A percentile compares a stretch with the other conserved stretches of the same genome.
phyloP scores from a whole-genome alignment of 2,329 filamentous ascomycete genomes.

The Pseudocercospora cruenta region DNA sequence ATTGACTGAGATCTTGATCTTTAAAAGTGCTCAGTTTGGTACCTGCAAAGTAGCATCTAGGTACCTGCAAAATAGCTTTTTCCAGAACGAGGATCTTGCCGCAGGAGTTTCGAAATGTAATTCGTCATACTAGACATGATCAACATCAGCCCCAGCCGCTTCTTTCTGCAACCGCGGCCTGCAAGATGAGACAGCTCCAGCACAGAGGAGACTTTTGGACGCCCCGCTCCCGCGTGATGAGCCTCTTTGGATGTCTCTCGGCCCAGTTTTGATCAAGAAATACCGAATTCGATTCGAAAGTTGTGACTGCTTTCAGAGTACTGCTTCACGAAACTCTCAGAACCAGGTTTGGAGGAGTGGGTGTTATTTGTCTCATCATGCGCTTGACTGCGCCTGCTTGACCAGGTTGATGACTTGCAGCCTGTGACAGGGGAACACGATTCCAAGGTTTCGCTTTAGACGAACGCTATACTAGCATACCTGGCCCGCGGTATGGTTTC shows the following conservation, averaged over 20 bases:
- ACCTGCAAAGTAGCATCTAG: no score
- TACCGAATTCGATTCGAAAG: not conserved
- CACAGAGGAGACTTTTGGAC: not conserved
- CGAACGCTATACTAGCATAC: slow-evolving; percentile 1
- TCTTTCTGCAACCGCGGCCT: not conserved
- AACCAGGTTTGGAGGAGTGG: not conserved
- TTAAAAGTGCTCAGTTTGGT: no score
- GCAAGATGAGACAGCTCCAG: not conserved
- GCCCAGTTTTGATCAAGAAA: not conserved
- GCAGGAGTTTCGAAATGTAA: not conserved
- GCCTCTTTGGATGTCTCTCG: not conserved
- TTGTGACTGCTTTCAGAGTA: not conserved
- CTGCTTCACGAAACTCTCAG: not conserved
- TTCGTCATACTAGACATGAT: not conserved
- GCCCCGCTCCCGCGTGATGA: not conserved
- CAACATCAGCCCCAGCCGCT: not conserved
- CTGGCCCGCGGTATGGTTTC: not conserved
- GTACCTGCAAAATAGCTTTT: no score
- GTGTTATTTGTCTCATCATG: no score
- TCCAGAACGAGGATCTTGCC: not conserved
- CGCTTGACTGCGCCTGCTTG: not conserved
- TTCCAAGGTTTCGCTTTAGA: slow-evolving; percentile 2
- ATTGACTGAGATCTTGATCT: no score
- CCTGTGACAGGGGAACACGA: slow-evolving; percentile 7
- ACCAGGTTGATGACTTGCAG: slow-evolving; percentile 1